Percentiles rank a stretch among this genome's conserved stretches.
phyloP scores from a whole-genome alignment of 1,139 yeast genomes.

The Petasospora rhodanensis region DNA sequence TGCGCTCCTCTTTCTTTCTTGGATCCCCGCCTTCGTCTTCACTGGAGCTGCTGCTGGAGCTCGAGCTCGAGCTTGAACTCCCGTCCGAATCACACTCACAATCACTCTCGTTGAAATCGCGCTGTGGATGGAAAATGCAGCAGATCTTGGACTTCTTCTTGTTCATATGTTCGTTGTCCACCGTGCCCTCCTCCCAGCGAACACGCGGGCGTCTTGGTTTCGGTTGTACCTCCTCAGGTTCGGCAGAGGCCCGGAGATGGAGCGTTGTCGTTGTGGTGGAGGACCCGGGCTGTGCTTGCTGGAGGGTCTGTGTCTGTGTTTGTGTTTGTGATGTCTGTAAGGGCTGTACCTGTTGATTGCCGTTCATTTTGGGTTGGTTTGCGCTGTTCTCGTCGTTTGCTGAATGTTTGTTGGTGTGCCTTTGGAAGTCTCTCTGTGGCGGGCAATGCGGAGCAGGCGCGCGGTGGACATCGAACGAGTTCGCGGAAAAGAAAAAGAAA shows the following conservation, averaged over 20 bases:
- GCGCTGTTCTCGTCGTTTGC: no score
- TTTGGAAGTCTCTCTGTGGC: no score
- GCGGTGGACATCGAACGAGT: no score
- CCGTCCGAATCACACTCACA: slow-evolving; percentile 32
- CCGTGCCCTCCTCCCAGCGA: slow-evolving; percentile 78
- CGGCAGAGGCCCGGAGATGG: slow-evolving; percentile 17
- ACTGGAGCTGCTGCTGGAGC: slow-evolving; percentile 6
- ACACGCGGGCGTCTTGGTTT: slow-evolving; percentile 43
- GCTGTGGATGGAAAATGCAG: slow-evolving; percentile 86
- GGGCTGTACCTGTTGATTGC: no score
- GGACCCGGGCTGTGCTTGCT: no score
- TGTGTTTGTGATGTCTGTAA: no score
- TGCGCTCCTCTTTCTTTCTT: slow-evolving; percentile 26
- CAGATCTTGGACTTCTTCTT: slow-evolving; percentile 92
- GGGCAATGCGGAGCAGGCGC: no score
- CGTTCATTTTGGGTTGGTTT: no score
- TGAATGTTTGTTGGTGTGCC: no score
- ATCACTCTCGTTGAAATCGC: slow-evolving; percentile 60
- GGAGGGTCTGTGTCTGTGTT: no score
- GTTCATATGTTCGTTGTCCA: slow-evolving; percentile 85
- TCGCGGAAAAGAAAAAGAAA: no score
- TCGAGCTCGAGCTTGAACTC: slow-evolving; percentile 20
- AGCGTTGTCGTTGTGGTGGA: slow-evolving; percentile 6
- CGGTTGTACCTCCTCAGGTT: slow-evolving; percentile 12
- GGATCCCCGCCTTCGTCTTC: slow-evolving; percentile 3